Percentiles rank a stretch among this genome's conserved stretches.
These are phyloP conservation scores for Rhynchospora breviuscula DNA, from an alignment of 176 grass and related monocot species.

Conservation along the genomic window DNA sequence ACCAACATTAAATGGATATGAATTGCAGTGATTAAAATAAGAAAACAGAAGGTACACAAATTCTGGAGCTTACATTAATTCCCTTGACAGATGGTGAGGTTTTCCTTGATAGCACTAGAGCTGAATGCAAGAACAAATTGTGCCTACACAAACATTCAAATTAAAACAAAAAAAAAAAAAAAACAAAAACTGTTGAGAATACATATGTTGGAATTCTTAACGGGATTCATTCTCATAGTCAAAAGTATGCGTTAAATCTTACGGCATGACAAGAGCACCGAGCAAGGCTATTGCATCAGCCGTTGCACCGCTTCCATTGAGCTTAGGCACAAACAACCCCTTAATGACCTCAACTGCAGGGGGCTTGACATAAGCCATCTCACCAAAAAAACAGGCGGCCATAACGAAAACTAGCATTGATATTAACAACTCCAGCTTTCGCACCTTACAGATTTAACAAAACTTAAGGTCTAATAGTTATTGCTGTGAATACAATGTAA, in stretches of 20 bases:
- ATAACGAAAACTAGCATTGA: constrained; percentile 55
- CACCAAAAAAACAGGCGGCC: constrained; percentile 75
- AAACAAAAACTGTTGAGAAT: neutral
- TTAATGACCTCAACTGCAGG: constrained; percentile 61
- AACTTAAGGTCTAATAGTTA: neutral
- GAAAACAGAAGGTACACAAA: neutral
- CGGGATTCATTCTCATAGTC: neutral
- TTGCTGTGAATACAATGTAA: neutral
- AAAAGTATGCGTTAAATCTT: constrained; percentile 11
- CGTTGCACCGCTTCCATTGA: constrained; percentile 48
- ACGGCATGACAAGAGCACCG: constrained; percentile 89
- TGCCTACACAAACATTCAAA: constrained; percentile 38
- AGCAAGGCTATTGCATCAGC: constrained; percentile 77
- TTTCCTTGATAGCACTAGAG: constrained; percentile 75
- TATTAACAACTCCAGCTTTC: constrained; percentile 67
- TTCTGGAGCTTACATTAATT: constrained; percentile 51
- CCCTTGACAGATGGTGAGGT: constrained; percentile 64
- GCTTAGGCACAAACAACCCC: constrained; percentile 63
- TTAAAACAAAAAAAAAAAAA: neutral
- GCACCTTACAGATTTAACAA: constrained; percentile 23
- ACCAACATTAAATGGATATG: neutral
- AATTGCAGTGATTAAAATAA: neutral
- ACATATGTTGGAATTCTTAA: neutral
- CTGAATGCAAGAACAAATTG: constrained; percentile 93
- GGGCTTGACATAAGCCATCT: constrained; percentile 74